phyloP scores from a whole-genome alignment of 495 filamentous ascomycete species.

The Penicillium cosmopolitanum region DNA sequence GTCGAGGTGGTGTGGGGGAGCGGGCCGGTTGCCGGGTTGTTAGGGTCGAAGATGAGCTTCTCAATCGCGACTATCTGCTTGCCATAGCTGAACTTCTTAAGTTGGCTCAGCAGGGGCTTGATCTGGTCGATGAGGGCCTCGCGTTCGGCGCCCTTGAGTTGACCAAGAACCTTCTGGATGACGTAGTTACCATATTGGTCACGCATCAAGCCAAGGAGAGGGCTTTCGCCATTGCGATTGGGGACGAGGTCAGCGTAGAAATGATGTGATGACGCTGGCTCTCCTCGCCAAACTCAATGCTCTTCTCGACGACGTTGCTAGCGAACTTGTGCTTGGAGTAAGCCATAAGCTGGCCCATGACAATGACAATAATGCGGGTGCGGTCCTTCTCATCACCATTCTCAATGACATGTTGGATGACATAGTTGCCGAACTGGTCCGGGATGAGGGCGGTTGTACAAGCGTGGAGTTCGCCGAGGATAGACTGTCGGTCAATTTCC shows the following conservation, averaged over 20 bases:
- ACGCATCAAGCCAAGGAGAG: constrained; percentile 76
- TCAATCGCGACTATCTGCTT: constrained; percentile 81
- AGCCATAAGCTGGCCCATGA: constrained; percentile 70
- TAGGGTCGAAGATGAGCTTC: constrained; percentile 57
- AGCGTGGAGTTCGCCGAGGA: constrained; percentile 79
- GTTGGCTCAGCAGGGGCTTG: constrained; percentile 68
- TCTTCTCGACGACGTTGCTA: constrained; percentile 97
- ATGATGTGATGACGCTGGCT: constrained; percentile 76
- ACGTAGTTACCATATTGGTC: constrained; percentile 98
- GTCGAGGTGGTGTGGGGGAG: constrained; percentile 38
- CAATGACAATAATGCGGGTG: constrained; percentile 68
- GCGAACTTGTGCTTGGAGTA: constrained; percentile 96
- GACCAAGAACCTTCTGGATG: constrained; percentile 81
- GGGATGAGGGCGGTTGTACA: constrained; percentile 74
- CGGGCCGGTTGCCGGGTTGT: constrained; percentile 25
- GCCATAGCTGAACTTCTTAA: constrained; percentile 75
- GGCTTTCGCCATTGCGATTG: constrained; percentile 63
- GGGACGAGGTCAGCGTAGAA: constrained; percentile 59
- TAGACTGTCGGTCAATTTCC: constrained; percentile 65
- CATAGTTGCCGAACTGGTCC: constrained; percentile 96
- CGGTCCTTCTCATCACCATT: constrained; percentile 79
- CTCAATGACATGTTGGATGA: constrained; percentile 90
- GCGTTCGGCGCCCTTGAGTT: constrained; percentile 67
- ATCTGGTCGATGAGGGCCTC: constrained; percentile 71
- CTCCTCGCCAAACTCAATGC: constrained; percentile 72